These are phyloP conservation scores for Marchantia polymorpha DNA, from an alignment of 225 moss, liverwort and hornwort species.

Conservation along the genomic window DNA sequence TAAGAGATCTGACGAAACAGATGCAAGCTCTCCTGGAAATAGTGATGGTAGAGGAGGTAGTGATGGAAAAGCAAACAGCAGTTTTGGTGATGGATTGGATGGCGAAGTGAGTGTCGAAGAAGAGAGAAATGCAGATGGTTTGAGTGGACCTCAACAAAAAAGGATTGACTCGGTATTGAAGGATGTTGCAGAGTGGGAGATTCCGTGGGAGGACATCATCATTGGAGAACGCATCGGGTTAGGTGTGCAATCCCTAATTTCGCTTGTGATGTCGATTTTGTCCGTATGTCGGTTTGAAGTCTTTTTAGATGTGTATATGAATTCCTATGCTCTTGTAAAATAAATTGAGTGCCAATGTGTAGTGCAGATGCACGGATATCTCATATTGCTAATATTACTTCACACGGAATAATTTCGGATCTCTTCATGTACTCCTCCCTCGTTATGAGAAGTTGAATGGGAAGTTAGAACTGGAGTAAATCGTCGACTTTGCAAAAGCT, in stretches of 20 bases:
- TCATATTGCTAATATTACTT: too few species aligned
- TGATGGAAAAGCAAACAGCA: slow-evolving; percentile 19
- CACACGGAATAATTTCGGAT: too few species aligned
- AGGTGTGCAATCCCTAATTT: slow-evolving; percentile 28
- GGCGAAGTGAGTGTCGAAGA: slow-evolving; percentile 41
- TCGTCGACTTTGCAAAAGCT: too few species aligned
- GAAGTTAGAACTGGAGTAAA: too few species aligned
- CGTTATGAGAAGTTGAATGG: too few species aligned
- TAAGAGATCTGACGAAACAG: slow-evolving; percentile 6
- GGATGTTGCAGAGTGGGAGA: slow-evolving; percentile 54
- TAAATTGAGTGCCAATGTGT: too few species aligned
- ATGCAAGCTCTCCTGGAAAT: slow-evolving; percentile 13
- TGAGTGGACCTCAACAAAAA: slow-evolving; percentile 19
- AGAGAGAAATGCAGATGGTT: slow-evolving; percentile 36
- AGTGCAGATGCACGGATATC: too few species aligned
- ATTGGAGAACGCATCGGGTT: slow-evolving; percentile 50
- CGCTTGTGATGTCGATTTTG: background rate
- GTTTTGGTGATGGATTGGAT: slow-evolving; percentile 39
- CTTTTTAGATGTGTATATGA: background rate
- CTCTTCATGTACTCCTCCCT: too few species aligned
- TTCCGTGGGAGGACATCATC: slow-evolving; percentile 47
- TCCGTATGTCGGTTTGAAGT: background rate
- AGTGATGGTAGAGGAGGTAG: slow-evolving; percentile 16
- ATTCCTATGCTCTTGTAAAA: too few species aligned
- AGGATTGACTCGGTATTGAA: slow-evolving; percentile 34